phyloP scores from a whole-genome alignment of 2,329 filamentous ascomycete genomes.

The Hypomyces rosellus region DNA sequence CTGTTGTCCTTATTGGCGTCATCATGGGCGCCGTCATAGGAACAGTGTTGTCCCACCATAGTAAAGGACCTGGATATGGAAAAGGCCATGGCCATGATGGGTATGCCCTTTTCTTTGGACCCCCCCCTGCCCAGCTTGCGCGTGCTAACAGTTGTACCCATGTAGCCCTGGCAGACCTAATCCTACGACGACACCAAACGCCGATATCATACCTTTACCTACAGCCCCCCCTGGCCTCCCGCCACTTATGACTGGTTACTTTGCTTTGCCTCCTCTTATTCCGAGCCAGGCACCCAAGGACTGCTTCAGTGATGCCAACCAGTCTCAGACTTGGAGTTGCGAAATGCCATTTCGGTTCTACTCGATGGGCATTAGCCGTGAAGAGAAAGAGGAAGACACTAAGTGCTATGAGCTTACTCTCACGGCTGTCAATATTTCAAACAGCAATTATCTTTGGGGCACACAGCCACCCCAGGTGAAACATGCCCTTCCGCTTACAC shows the following conservation, averaged over 20 bases:
- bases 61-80: neutral
- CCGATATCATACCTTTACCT: conserved; percentile 46
- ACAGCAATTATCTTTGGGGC: conserved; percentile 43
- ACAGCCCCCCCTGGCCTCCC: conserved; percentile 45
- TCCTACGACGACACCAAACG: conserved; percentile 31
- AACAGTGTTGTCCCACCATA: conserved; percentile 16
- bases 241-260: conserved; percentile 49
- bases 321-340: conserved; percentile 59
- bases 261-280: conserved; percentile 47
- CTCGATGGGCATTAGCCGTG: conserved; percentile 33
- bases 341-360: conserved; percentile 43
- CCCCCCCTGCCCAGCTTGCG: too few relatives aligned
- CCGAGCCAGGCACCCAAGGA: conserved; percentile 43
- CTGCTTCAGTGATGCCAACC: conserved; percentile 51
- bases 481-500: conserved; percentile 31
- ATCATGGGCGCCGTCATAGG: conserved; percentile 49
- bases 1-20: conserved; percentile 46
- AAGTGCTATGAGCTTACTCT: conserved; percentile 36
- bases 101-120: conserved; percentile 15
- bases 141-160: too few relatives aligned
- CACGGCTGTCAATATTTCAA: conserved; percentile 32
- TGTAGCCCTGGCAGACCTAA: conserved; percentile 3
- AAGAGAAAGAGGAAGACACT: conserved; percentile 20
- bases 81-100: conserved; percentile 14
- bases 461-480: conserved; percentile 44